Conservation (phyloP, 2,329 filamentous ascomycete genomes). For the Torrubiella hemipterigena region DNA sequence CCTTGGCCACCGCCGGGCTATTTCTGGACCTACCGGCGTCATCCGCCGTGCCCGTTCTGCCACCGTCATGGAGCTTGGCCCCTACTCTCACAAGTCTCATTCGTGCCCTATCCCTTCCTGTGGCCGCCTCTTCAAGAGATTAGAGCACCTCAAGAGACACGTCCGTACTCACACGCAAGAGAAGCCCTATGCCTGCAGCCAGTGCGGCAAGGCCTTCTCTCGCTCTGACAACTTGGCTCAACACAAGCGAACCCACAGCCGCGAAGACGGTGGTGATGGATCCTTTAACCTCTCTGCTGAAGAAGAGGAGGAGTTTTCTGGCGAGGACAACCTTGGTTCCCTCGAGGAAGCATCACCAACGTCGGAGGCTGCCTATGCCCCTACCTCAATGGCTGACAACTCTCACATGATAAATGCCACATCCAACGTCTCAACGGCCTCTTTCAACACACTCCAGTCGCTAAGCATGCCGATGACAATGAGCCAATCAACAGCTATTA, state of each 20-base stretch:
- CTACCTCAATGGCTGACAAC: constrained; percentile 33
- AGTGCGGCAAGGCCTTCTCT: constrained; percentile 98
- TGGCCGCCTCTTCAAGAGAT: constrained; percentile 92
- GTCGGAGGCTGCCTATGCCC: constrained; percentile 53
- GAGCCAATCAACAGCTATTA: constrained; percentile 38
- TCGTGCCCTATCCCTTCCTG: constrained; percentile 99
- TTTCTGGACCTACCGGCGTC: constrained; percentile 62
- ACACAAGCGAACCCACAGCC: constrained; percentile 72
- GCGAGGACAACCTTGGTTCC: constrained; percentile 73
- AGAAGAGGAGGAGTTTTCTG: constrained; percentile 70
- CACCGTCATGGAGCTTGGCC: constrained; percentile 91
- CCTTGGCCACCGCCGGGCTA: constrained; percentile 47
- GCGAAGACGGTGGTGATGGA: constrained; percentile 47
- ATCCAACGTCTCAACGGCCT: constrained; percentile 15
- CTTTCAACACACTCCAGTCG: constrained; percentile 47
- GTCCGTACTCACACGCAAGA: constrained; percentile 99
- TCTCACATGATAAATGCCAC: constrained; percentile 13
- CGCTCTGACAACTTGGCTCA: constrained; percentile 98
- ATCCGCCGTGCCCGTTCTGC: constrained; percentile 86
- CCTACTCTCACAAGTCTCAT: constrained; percentile 95
- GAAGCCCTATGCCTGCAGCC: constrained; percentile 91
- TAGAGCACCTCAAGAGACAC: constrained; percentile 97
- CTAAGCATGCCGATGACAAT: constrained; percentile 55
- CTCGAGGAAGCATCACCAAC: constrained; percentile 69
- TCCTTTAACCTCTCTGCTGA: constrained; percentile 60